phyloP scores from a whole-genome alignment of 345 rosid species.

The Litchi chinensis region DNA sequence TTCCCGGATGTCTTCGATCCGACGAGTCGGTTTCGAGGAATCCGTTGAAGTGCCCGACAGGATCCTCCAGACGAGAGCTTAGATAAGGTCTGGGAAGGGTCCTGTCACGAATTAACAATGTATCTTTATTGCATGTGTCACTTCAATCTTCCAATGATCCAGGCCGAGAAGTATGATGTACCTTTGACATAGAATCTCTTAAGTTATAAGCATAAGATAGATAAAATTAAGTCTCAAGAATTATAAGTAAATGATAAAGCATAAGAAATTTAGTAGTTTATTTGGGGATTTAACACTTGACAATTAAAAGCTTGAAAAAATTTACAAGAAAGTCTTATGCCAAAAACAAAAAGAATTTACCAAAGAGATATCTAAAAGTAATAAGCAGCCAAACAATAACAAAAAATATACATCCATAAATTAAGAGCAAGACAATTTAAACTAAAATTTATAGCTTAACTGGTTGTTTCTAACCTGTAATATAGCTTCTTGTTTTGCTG shows the following conservation, averaged over 20 bases:
- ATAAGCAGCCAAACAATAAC: background rate
- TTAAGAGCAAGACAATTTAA: background rate
- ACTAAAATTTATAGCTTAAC: background rate
- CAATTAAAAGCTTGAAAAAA: background rate
- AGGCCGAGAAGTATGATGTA: too few species aligned
- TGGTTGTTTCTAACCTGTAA: slow-evolving; percentile 64
- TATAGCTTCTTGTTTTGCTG: slow-evolving; percentile 91
- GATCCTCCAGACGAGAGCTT: too few species aligned
- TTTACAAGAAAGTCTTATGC: background rate
- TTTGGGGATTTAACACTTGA: background rate
- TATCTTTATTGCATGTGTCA: too few species aligned
- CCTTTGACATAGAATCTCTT: too few species aligned
- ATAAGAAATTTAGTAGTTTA: background rate
- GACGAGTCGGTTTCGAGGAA: too few species aligned
- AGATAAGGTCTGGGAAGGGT: too few species aligned
- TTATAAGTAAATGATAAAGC: background rate
- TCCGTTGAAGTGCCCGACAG: too few species aligned
- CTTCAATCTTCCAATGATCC: too few species aligned
- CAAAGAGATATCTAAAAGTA: background rate
- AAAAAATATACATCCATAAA: slow-evolving; percentile 4
- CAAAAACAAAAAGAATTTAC: background rate
- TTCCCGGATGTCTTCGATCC: too few species aligned
- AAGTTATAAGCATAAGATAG: background rate
- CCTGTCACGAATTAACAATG: too few species aligned
- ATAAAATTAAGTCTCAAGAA: slow-evolving; percentile 2